Base-by-base conservation (phyloP, 345 rosid genomes). In the Raphanus sativus region DNA sequence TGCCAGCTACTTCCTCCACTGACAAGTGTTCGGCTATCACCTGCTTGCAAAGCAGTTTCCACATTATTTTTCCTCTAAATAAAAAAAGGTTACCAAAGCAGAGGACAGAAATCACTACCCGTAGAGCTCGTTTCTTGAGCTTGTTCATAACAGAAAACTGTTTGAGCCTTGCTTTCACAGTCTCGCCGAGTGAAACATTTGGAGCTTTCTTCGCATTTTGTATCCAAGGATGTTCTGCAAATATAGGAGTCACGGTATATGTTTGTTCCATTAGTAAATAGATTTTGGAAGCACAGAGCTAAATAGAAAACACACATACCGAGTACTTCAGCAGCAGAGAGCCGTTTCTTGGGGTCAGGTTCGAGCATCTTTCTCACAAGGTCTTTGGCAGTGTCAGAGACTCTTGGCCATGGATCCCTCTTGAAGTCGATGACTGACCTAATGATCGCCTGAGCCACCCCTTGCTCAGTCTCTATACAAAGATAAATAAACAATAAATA, bases 381-480 rank as follows among this genome's bases (percentile, higher is more conserved):
- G 82, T 91, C 98, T 85, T 94, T 94, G 3, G 97, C 98, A 54
- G 84, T 69, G 55, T 92, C 97, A 64, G 97, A 92, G 82, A 94
- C 98, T 84, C 86, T 94, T 58, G 97, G 97, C 98, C 98, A 94
- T 8, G 97, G 98, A 54, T 94, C 97, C 82, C 97, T 87, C 84
- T 85, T 87, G 82, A 94, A 94, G 71, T 91, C 97, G 0, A 94
- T 83, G 26, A 75, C 87, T 3, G 96, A 89, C 54, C 94, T 90
- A 66, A 94, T 86, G 85, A 94, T 92, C 59, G 97, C 97, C 73
- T 89, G 90, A 50, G 97, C 98, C 61, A 94, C 96, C 33, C 98
- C 97, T 85, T 94, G 94, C 79, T 94, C 97, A 28, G 97, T 94
- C 83, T 94, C 98, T 94, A 87, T 74, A 81, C 42, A 29, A 0